Base-by-base conservation (phyloP, 306 rosid genomes). In the Prunus mira region DNA sequence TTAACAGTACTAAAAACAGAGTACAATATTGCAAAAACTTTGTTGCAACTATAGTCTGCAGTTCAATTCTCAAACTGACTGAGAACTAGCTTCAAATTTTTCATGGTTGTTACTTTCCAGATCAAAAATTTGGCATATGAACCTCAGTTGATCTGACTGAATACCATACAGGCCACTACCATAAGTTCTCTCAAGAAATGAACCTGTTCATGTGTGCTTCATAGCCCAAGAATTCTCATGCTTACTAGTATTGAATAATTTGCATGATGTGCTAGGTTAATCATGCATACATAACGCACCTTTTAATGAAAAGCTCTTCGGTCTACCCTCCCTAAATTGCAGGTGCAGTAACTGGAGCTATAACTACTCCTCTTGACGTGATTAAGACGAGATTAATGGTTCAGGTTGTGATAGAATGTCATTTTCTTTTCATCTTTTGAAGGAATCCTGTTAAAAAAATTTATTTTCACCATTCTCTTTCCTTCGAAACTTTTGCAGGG, bases 311-410 rank as follows among this genome's bases (percentile, higher is more conserved):
- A 32, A 6, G 14, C 51, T 30, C 25, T 15, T 57, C 57, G 7
- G 38, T 63, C 51, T 17, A 55, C 58, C 49, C 20, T 71, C 4
- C 57, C 61, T 62, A 45, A 69, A 67, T 74, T 71, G 57, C 83
- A 94, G 98, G 98, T 75, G 98, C 96, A 69, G 77, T 91, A 78
- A 94, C 98, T 70, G 98, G 98, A 76, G 98, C 98, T 66, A 81
- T 91, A 83, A 94, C 97, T 22, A 91, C 97, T 20, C 98, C 98
- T 19, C 98, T 94, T 66, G 98, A 91, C 60, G 98, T 94, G 75
- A 91, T 94, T 65, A 94, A 94, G 85, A 94, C 98, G 41, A 87
- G 98, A 86, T 73, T 94, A 74, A 94, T 94, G 98, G 76, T 85
- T 88, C 91, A 88, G 88, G 90, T 84, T 71, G 22, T 62, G n/a